Base-by-base conservation (phyloP, 177 flowering plant genomes). In the Vitis hybrid region DNA sequence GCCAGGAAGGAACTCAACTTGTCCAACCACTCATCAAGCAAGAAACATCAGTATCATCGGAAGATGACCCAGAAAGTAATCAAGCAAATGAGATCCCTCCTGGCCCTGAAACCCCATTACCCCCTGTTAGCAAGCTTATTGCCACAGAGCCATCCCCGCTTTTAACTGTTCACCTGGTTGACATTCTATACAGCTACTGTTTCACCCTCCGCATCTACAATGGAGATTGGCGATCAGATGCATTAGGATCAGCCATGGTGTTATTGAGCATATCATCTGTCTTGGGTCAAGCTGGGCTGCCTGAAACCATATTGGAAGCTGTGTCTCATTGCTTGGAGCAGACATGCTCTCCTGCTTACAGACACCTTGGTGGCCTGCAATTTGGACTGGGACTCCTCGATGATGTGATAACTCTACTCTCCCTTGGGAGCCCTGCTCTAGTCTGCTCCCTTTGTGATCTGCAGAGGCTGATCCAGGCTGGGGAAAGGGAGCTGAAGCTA, bases 181-280 rank as follows among this genome's bases (percentile, higher is more conserved):
- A 95, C 80, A 82, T 90, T 19, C 61, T 88, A 63, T 93, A 89
- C 64, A 84, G 88, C 77, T 95, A 91, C 69, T 95, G 98, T 70
- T 93, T 95, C 77, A 89, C 97, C 15, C 89, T 95, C 45, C 90
- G 97, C 52, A 82, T 95, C 13, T 93, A 95, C 74, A 93, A 95
- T 75, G 99, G 99, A 7, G 99, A 93, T 69, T 93, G 94, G 92
- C 79, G 74, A 70, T 81, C 93, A 9, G 91, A 95, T 74, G 77
- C 98, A 11, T 12, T 77, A 49, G 99, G 85, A 67, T 83, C 97
- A 23, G 81, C 91, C 12, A 75, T 75, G 80, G 83, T 85, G 45
- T 77, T 86, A 19, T 70, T 90, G 74, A 83, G 86, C 60, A 50
- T 95, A 2, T 95, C 99, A 65, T 84, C 86, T 51, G 91, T 92